Base-by-base conservation (phyloP, 2,329 filamentous ascomycete species). In the Sporothrix brasiliensis region DNA sequence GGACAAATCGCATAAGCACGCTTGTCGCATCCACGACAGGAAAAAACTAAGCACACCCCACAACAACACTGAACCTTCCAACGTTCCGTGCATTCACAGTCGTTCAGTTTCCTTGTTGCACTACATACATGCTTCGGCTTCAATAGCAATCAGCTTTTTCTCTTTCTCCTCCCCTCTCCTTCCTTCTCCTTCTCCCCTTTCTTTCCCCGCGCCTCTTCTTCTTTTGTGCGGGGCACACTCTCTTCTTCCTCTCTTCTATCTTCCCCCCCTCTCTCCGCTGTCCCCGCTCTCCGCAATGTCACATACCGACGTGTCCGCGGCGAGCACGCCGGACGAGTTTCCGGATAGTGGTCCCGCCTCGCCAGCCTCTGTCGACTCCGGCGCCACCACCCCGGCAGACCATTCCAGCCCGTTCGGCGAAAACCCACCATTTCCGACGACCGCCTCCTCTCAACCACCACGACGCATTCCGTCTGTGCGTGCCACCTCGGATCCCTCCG, bases 401-500 rank as follows among this genome's bases (percentile, higher is more conserved):
- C 80, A 70, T 71, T 77, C 74, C 73, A 82, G 75, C 52, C 72
- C 75, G 24, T 74, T 73, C 58, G 76, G 76, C 71, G 78, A 78
- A 68, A 70, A 72, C 19, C 27, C 70, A 10, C 75, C 76, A 13
- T 68, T 68, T 49, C 34, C 67, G 49, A 41, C 54, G 10, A 34
- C 54, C 21, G 10, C 53, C 67, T n/a, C 41, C 66, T 58, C 63
- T 19, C 67, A 53, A 16, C 53, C 66, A 27, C 61, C 69, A 54
- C 67, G 69, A 56, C 71, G 66, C 34, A 60, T 89, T 71, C 84
- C 88, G 24, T 87, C 87, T 5, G 79, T 89, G 54, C 86, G 88
- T 75, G 86, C 87, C 61, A 79, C 86, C 24, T 88, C 89, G 69
- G 87, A 89, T 66, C 81, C 88, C 27, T 66, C 63, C 63, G 13